Evolutionary conservation across 2,329 filamentous ascomycete species (phyloP), one percentile per base, ranked within the genome.

Genomic region (Lecanicillium sp.): DNA sequence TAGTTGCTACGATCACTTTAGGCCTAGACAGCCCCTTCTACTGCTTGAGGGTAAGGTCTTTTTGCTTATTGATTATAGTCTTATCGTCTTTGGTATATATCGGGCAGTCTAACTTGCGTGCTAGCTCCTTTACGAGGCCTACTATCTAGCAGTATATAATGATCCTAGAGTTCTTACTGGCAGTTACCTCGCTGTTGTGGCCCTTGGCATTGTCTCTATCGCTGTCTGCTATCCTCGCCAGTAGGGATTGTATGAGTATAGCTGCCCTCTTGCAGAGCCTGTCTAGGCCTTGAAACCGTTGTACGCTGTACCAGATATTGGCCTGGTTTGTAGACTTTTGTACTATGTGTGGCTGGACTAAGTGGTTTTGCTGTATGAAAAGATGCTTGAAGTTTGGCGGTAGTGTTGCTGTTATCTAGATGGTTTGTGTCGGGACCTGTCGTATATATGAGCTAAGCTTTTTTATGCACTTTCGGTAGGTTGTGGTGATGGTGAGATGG

Each of bases 301-400:
- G 19, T 12, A 43, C 25, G 17, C 9, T 38, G 28, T 42, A 42
- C 14, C 17, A 14, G 17, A 42, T 42, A 25, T 42, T 42, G 12
- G 29, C 18, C 29, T 22, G 19, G 27, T 38, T 42, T 18, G 32
- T 43, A 8, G 28, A 43, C 35, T 43, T 36, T 30, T 27, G 29
- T 18, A 43, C 30, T 10, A 43, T 39, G 14, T 18, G 20, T 36
- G 28, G 36, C 36, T 18, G 20, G 13, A 43, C 32, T 9, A 39
- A 31, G 20, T 34, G 34, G 28, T 43, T 39, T 18, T 38, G 19
- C 15, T 32, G 13, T 7, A 39, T 13, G 27, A 43, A 39, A 28
- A 12, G 17, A 18, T 31, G 20, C 19, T 43, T 9, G 22, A 29
- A 30, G 22, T n/a, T 14, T 13, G 28, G 32, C 14, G 19, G 36